These are phyloP conservation scores for Penicillium herquei DNA, from an alignment of 495 filamentous ascomycete genomes.

Conservation along the genomic window DNA sequence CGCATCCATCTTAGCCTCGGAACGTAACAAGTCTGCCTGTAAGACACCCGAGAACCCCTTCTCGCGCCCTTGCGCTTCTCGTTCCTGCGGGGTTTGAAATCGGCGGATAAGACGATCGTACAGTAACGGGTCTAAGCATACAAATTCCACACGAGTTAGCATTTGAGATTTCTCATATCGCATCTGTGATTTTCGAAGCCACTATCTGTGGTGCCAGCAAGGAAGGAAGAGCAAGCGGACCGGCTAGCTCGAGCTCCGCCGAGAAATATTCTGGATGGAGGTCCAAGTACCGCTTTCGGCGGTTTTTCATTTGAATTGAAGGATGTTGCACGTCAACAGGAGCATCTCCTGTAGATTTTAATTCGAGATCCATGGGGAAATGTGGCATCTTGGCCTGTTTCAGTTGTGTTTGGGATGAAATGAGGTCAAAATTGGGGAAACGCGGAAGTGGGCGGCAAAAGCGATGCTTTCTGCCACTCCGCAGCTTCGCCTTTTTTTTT, in stretches of 20 bases:
- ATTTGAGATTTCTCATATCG: conserved; percentile 2
- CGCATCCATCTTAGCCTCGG: conserved; percentile 69
- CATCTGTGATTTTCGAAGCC: conserved; percentile 8
- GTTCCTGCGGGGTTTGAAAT: conserved; percentile 71
- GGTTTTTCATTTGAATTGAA: conserved; percentile 54
- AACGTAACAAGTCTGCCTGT: conserved; percentile 67
- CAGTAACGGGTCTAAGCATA: conserved; percentile 63
- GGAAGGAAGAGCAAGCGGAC: conserved; percentile 47
- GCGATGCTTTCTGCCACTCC: conserved; percentile 23
- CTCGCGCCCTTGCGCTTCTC: conserved; percentile 65
- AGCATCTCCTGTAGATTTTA: conserved; percentile 12
- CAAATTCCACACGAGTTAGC: conserved; percentile 31
- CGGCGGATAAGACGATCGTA: conserved; percentile 78
- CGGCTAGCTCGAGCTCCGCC: conserved; percentile 61
- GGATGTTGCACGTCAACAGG: conserved; percentile 11
- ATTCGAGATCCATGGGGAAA: conserved; percentile 35
- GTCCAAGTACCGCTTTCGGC: conserved; percentile 64
- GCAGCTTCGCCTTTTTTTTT: conserved; percentile 14
- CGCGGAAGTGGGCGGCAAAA: conserved; percentile 37
- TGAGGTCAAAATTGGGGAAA: conserved; percentile 16
- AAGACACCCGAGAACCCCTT: conserved; percentile 75
- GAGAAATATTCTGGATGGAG: conserved; percentile 63
- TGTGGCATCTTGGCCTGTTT: conserved; percentile 35
- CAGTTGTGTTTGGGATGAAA: conserved; percentile 8
- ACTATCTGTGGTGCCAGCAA: conserved; percentile 10